Evolutionary conservation across 2,329 filamentous ascomycete genomes (phyloP).

Genomic region (Phyllosticta citribraziliensis): DNA sequence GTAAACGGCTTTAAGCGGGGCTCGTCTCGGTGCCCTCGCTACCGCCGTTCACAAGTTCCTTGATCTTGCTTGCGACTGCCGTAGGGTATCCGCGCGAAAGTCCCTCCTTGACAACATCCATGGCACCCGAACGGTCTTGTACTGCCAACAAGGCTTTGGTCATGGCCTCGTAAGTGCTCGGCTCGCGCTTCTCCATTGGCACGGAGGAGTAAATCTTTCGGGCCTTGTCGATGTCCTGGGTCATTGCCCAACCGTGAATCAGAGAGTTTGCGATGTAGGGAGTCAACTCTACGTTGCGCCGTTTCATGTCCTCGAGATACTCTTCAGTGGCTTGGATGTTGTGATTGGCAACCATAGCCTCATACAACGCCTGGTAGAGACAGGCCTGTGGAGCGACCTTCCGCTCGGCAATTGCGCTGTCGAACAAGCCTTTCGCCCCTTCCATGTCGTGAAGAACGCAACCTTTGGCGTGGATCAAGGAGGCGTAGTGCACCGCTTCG

Average conservation of each 20-base stretch:
- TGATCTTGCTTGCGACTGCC: constrained; percentile 86
- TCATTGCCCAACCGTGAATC: constrained; percentile 90
- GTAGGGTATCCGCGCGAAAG: constrained; percentile 79
- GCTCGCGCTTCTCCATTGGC: constrained; percentile 69
- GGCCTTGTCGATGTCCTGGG: constrained; percentile 70
- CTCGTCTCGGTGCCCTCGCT: neutral
- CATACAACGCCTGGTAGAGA: constrained; percentile 93
- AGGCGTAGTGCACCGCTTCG: constrained; percentile 91
- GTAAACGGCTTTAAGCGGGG: neutral
- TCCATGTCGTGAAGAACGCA: constrained; percentile 88
- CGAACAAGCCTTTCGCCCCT: constrained; percentile 72
- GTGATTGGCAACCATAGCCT: constrained; percentile 94
- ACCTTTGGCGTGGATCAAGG: constrained; percentile 89
- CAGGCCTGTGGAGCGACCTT: constrained; percentile 67
- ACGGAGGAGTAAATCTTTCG: constrained; percentile 72
- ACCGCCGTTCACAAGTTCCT: constrained; percentile 60
- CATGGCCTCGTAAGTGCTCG: constrained; percentile 98
- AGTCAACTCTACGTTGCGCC: constrained; percentile 69
- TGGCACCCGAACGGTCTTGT: constrained; percentile 67
- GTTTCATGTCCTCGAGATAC: constrained; percentile 66
- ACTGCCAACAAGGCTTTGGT: constrained; percentile 81
- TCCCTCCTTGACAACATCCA: constrained; percentile 79
- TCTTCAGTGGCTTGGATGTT: constrained; percentile 61
- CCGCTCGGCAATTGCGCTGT: constrained; percentile 61
- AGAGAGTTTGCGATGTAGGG: constrained; percentile 97